Evolutionary conservation across 768 basidiomycete genomes (phyloP).

Genomic region (Phanerodontia chrysosporium): DNA sequence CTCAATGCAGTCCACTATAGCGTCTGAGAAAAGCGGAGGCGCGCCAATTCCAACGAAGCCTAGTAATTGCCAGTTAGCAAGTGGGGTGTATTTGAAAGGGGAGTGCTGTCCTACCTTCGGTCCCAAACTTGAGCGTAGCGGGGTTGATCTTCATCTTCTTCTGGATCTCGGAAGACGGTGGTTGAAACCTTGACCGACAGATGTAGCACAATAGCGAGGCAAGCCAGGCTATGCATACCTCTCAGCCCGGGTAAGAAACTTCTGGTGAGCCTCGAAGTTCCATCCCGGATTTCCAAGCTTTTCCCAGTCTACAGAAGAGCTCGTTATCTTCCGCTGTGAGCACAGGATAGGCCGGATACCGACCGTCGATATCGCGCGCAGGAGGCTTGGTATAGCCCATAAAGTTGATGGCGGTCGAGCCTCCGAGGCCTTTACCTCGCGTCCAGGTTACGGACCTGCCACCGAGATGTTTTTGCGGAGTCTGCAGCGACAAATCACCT

Average conservation of each 20-base stretch:
- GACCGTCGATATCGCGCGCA: conserved; percentile 12
- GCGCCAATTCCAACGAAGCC: too few species aligned
- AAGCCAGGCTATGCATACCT: too few species aligned
- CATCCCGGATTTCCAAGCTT: conserved; percentile 25
- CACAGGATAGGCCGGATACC: too few species aligned
- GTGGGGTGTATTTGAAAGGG: too few species aligned
- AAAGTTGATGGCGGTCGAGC: conserved; percentile 13
- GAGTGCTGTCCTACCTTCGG: background rate
- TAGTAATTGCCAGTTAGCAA: too few species aligned
- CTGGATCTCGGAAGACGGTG: background rate
- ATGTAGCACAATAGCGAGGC: too few species aligned
- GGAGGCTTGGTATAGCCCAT: conserved; percentile 9
- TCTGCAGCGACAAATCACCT: too few species aligned
- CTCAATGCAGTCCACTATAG: too few species aligned
- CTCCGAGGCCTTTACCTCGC: conserved; percentile 12
- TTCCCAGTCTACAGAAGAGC: conserved; percentile 14
- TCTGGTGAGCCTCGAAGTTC: conserved; percentile 19
- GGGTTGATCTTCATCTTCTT: background rate
- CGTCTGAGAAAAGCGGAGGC: too few species aligned
- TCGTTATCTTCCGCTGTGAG: background rate
- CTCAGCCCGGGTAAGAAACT: conserved; percentile 4
- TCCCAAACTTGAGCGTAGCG: background rate
- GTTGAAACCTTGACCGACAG: background rate
- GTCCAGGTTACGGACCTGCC: background rate
- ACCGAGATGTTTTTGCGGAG: background rate